These are phyloP conservation scores for Calonectria leucothoes DNA, from an alignment of 2,329 filamentous ascomycete species.

Conservation along the genomic window DNA sequence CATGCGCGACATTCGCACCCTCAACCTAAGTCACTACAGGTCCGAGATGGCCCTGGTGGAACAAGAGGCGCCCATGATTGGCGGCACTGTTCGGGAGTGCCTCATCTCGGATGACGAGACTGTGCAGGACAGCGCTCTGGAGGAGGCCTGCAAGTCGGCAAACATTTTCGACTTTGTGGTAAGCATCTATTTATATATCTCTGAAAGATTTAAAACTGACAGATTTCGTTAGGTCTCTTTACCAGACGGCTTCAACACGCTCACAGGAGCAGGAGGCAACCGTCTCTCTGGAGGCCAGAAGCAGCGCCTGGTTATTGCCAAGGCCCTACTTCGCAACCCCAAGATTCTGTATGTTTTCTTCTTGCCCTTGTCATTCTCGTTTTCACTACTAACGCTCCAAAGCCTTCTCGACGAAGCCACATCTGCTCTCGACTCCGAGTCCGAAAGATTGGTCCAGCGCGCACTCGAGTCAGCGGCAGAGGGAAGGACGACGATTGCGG, in stretches of 20 bases:
- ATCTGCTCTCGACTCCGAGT: constrained; percentile 7
- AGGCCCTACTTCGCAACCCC: constrained; percentile 9
- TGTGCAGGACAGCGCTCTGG: background rate
- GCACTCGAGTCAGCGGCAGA: constrained; percentile 8
- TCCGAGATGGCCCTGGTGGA: constrained; percentile 9
- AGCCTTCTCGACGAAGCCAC: constrained; percentile 10
- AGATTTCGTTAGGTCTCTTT: background rate
- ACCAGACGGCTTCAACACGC: constrained; percentile 7
- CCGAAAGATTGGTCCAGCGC: background rate
- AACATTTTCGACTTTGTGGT: constrained; percentile 11
- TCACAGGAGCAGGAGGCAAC: background rate
- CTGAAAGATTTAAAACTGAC: background rate
- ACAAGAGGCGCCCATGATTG: constrained; percentile 6
- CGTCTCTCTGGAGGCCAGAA: constrained; percentile 10
- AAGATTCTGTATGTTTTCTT: constrained; percentile 1
- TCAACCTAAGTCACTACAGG: background rate
- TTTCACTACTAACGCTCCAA: background rate
- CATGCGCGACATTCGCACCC: background rate
- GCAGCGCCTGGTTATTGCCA: constrained; percentile 12
- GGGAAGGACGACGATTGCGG: constrained; percentile 12
- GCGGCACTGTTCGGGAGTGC: background rate
- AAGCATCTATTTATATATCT: background rate
- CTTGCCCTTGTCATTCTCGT: too few relatives aligned
- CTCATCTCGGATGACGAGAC: background rate
- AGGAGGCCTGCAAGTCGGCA: constrained; percentile 5